phyloP scores from a whole-genome alignment of 2,329 filamentous ascomycete genomes.

The Fusarium ramigenum region DNA sequence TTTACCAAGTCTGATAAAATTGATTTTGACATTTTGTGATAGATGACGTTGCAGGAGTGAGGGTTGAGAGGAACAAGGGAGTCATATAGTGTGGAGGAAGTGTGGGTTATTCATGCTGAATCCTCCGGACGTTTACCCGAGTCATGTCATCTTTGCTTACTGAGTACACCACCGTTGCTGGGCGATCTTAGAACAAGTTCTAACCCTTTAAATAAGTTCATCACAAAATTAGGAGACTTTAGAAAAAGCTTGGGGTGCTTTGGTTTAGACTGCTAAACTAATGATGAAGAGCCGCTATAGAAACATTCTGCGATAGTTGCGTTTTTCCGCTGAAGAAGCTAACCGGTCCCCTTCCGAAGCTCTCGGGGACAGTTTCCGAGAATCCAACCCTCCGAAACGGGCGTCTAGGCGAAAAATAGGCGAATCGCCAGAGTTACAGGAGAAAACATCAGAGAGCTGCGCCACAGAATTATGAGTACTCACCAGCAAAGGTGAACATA shows the following conservation, averaged over 20 bases:
- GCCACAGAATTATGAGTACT: not conserved
- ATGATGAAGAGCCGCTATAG: no score
- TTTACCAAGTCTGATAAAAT: not conserved
- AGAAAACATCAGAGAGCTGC: not conserved
- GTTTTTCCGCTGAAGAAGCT: no score
- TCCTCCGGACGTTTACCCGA: conserved; percentile 1
- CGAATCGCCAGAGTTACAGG: fast-evolving
- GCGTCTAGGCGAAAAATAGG: fast-evolving
- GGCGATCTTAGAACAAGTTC: no score
- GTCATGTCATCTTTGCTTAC: not conserved
- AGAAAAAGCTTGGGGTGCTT: fast-evolving
- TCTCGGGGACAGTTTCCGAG: not conserved
- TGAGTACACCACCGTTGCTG: not conserved
- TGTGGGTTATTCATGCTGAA: not conserved
- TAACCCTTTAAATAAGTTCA: not conserved
- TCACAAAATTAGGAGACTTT: fast-evolving
- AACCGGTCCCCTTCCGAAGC: not conserved
- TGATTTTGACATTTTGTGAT: not conserved
- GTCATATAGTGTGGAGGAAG: not conserved
- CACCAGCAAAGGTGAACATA: fast-evolving
- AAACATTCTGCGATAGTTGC: no score
- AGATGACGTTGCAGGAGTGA: fast-evolving
- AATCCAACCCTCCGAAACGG: fast-evolving
- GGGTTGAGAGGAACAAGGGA: fast-evolving
- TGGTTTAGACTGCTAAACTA: no score